Base-by-base conservation (phyloP, 495 filamentous ascomycete genomes). In the Penicillium dipodomyicola region DNA sequence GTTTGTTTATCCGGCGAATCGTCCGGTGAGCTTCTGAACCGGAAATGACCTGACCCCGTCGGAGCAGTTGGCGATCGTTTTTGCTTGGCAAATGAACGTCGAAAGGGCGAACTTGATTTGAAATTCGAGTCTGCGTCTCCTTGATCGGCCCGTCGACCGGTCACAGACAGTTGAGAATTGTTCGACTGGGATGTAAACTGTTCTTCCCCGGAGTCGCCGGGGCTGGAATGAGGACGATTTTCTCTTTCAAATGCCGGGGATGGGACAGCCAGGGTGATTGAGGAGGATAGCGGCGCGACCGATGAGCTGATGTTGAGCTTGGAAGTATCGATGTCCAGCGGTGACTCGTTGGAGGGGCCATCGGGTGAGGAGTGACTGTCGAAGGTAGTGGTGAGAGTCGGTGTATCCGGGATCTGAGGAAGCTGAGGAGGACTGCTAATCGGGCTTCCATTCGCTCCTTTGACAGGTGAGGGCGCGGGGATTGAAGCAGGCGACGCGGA, bases 41-140 rank as follows among this genome's bases (percentile, higher is more conserved):
- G 67, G 35, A 68, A 71, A 33, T 73, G 67, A 32, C 69, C 66
- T n/a, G 63, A 57, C 4, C 62, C 58, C 44, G 65, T 54, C 2
- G 37, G 66, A 43, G 65, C 59, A 19, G 63, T 72, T 2, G 67
- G 65, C 14, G 69, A 72, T 15, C 66, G 69, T 52, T 72, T 72
- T 20, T 67, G 67, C 22, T 72, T 75, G 22, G 65, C 69, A 39
- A 77, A 68, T 1, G 72, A 75, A 8, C 67, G 64, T 11, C 71
- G 68, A 54, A 76, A 77, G 6, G 73, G 69, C 12, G 74, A 76
- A 27, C 39, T 72, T 14, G 71, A 54, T 55, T 74, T 74, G 10
- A 63, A 67, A 33, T 54, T 57, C 5, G 65, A 61, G 15, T 76
- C 70, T 25, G 42, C 54, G 49, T 76, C 69, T 14, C 65, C 61